These are phyloP conservation scores for Sporothrix dimorphospora DNA, from an alignment of 2,329 filamentous ascomycete genomes.

Conservation along the genomic window DNA sequence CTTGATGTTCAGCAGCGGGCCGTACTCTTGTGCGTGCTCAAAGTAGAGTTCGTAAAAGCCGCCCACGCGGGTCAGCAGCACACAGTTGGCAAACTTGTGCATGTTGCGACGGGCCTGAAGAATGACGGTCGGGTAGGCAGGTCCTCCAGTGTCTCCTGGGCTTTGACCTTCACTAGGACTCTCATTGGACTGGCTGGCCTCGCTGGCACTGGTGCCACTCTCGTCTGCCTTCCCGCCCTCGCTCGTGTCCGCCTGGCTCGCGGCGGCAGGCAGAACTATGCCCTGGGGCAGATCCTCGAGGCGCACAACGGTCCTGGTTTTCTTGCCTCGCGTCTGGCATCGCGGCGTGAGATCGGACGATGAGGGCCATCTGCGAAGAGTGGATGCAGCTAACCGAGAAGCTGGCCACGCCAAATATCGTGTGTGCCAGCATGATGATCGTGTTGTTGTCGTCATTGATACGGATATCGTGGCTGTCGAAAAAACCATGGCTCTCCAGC, in stretches of 20 bases:
- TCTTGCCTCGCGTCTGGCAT: slow-evolving; percentile 52
- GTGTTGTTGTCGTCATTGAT: neutral
- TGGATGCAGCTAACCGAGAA: neutral
- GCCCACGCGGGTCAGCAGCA: slow-evolving; percentile 87
- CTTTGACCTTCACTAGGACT: neutral
- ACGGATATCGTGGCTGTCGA: neutral
- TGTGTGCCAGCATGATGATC: neutral
- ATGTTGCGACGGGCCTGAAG: slow-evolving; percentile 88
- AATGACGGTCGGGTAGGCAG: slow-evolving; percentile 81
- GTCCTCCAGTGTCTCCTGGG: slow-evolving; percentile 34
- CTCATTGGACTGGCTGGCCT: neutral
- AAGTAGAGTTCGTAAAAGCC: slow-evolving; percentile 99
- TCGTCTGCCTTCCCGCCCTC: neutral
- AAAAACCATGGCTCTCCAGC: neutral
- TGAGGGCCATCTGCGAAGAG: neutral
- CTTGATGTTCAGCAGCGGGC: slow-evolving; percentile 84
- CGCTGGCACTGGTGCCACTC: neutral
- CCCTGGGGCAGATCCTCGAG: slow-evolving; percentile 64
- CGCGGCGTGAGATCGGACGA: neutral
- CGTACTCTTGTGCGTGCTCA: slow-evolving; percentile 88
- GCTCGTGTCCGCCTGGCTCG: neutral
- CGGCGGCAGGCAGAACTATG: slow-evolving; percentile 45
- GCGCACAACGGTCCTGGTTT: slow-evolving; percentile 57
- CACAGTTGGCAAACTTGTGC: slow-evolving; percentile 85
- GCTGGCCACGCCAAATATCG: neutral